phyloP scores from a whole-genome alignment of 23 red algal genomes.

The Cyanidioschyzon merolae region DNA sequence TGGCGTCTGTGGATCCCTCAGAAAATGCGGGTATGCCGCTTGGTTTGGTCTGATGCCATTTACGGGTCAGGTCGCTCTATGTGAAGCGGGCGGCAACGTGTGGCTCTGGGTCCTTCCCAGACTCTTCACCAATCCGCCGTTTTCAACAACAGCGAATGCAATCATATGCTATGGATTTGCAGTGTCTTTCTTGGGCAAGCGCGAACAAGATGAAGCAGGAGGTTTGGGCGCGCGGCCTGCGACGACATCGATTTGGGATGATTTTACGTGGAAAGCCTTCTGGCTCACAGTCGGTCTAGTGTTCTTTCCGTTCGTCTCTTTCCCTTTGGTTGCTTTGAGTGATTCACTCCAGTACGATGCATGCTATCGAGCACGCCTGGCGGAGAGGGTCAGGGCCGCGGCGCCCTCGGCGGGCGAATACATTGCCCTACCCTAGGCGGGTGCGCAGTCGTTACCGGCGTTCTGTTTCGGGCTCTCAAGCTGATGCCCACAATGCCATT shows the following conservation, averaged over 20 bases:
- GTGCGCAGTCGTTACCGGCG: no score
- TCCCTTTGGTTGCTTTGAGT: neutral
- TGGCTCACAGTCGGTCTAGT: slow-evolving; percentile 8
- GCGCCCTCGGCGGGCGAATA: no score
- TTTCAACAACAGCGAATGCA: neutral
- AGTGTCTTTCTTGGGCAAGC: slow-evolving; percentile 8
- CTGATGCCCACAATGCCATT: no score
- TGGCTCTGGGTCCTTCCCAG: slow-evolving; percentile 6
- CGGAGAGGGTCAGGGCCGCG: no score
- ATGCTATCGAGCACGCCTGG: slow-evolving; percentile 3
- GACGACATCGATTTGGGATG: neutral
- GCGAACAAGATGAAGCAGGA: neutral
- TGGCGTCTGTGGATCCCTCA: neutral
- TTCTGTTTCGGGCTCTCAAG: no score
- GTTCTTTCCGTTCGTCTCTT: neutral
- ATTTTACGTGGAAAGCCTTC: slow-evolving; percentile 11
- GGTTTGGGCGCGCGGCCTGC: neutral
- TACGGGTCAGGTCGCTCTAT: neutral
- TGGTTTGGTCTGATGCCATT: slow-evolving; percentile 12
- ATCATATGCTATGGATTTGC: neutral
- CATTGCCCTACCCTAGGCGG: no score
- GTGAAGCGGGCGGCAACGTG: slow-evolving; percentile 6
- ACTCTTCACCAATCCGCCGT: slow-evolving; percentile 8
- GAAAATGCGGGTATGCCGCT: slow-evolving; percentile 4
- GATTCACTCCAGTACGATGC: neutral